A percentile compares a stretch with the other conserved stretches of the same genome.
phyloP scores from a whole-genome alignment of 192 early-diverging fungal genomes.

The Entomortierella chlamydospora region DNA sequence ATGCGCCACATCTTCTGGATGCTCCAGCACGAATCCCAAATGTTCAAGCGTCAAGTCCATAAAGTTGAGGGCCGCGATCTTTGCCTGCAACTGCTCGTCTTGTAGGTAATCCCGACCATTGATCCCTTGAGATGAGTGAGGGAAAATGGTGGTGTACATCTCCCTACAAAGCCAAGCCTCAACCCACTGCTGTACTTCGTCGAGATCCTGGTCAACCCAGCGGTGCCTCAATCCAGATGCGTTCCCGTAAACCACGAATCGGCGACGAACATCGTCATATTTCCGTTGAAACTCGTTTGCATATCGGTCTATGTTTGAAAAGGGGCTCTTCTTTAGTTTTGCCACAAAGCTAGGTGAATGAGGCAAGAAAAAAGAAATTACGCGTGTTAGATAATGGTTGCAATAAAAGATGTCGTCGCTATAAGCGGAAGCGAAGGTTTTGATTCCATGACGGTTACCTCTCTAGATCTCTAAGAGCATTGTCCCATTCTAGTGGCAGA shows the following conservation, averaged over 20 bases:
- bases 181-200: slow-evolving; percentile 55
- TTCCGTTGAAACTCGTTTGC: slow-evolving; percentile 48
- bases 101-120: slow-evolving; percentile 65
- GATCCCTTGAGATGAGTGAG: slow-evolving; percentile 25
- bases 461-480: slow-evolving; percentile 26
- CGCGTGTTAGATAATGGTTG: no score
- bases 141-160: slow-evolving; percentile 56
- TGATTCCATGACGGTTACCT: no score
- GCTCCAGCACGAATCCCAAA: slow-evolving; percentile 63
- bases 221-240: slow-evolving; percentile 39
- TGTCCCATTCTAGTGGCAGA: slow-evolving; percentile 46
- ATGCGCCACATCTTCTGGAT: slow-evolving; percentile 48
- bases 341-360: slow-evolving; percentile 12
- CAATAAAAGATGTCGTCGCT: no score
- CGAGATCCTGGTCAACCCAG: slow-evolving; percentile 36
- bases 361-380: neutral
- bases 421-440: no score
- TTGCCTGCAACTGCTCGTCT: slow-evolving; percentile 73
- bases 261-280: slow-evolving; percentile 37
- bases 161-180: slow-evolving; percentile 61
- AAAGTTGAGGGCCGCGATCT: slow-evolving; percentile 74
- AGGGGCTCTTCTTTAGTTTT: slow-evolving; percentile 18
- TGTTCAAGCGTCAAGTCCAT: slow-evolving; percentile 69
- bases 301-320: slow-evolving; percentile 27
- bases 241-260: slow-evolving; percentile 39